Evolutionary conservation across 371 early-diverging fungal species (phyloP), one percentile per base, ranked within the genome.

Genomic region (Coemansia sp.): DNA sequence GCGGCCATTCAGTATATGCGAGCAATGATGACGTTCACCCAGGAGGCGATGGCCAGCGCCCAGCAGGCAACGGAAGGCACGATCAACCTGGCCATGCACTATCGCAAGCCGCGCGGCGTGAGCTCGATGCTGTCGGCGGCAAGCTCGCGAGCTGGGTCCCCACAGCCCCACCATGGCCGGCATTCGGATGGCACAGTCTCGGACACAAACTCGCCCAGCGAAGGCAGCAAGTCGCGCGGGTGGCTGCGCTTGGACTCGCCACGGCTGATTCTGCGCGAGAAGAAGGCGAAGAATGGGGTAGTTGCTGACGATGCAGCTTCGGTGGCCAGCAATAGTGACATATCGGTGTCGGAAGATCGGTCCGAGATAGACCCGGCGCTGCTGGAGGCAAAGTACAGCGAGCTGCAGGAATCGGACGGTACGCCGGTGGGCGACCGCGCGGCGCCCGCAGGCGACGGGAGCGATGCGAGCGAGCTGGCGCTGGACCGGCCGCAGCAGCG

Each of bases 21-120:
- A 42, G 84, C 86, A 8, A 75, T 84, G 70, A 87, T 91, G 87
- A 88, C 92, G 31, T 91, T 91, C 63, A 87, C 90, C 47, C 70
- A 71, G 36, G 67, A 81, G 20, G 87, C 89, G 51, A 81, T 91
- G 48, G 57, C 79, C n/a, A 59, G 59, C 0, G 87, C 92, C 0
- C 70, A 83, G n/a, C 80, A 82, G n/a, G 81, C 84, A 0, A 76
- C 88, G 13, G 79, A 84, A 40, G 72, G 77, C 36, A 82, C 89
- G 0, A 77, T 89, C 13, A 82, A 84, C 14, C 60, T 86, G 26
- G 82, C 88, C 0, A 56, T 53, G 45, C 59, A 65, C 30, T 70
- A 78, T 34, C 82, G 89, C 26, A 90, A 85, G 71, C 57, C 62
- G 40, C 60, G 68, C 20, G 67, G 68, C 26, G 62, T 68, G 14